A percentile compares a stretch with the other conserved stretches of the same genome.
These are phyloP conservation scores for Teratosphaeria destructans DNA, from an alignment of 2,329 filamentous ascomycete species.

Conservation along the genomic window DNA sequence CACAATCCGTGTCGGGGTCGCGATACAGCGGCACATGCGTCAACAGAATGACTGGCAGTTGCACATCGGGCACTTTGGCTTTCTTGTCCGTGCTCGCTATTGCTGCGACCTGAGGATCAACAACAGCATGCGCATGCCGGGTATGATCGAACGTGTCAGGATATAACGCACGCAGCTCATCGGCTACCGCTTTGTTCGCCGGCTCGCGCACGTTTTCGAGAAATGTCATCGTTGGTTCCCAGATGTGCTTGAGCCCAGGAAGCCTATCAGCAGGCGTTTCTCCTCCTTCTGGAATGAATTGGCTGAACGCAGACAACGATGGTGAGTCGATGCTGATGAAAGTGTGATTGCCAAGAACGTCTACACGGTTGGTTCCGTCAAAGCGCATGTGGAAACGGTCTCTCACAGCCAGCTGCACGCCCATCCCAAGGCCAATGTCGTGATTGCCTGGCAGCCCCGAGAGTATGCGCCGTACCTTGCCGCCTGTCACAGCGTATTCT, in stretches of 20 bases:
- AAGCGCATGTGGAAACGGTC: constrained; percentile 81
- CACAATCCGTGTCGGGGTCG: constrained; percentile 72
- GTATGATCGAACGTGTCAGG: constrained; percentile 24
- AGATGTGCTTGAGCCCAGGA: constrained; percentile 43
- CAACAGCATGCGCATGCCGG: constrained; percentile 25
- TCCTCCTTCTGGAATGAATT: constrained; percentile 43
- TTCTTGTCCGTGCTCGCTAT: constrained; percentile 13
- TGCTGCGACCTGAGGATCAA: constrained; percentile 16
- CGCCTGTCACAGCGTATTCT: constrained; percentile 44
- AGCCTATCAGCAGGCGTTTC: constrained; percentile 38
- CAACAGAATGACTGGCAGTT: constrained; percentile 79
- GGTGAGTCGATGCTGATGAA: constrained; percentile 87
- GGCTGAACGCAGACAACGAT: constrained; percentile 67
- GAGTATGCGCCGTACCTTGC: constrained; percentile 69
- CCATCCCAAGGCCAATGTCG: constrained; percentile 80
- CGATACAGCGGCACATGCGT: constrained; percentile 88
- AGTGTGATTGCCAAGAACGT: constrained; percentile 88
- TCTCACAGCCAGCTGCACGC: constrained; percentile 70
- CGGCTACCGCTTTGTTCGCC: constrained; percentile 58
- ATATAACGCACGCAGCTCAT: constrained; percentile 44
- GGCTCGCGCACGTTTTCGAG: constrained; percentile 53
- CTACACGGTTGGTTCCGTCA: constrained; percentile 80
- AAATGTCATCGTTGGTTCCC: constrained; percentile 66
- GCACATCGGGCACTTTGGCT: constrained; percentile 22
- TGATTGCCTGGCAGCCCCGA: constrained; percentile 88